Base-by-base conservation (phyloP, 106 monocot genomes). In the Posidonia australis region DNA sequence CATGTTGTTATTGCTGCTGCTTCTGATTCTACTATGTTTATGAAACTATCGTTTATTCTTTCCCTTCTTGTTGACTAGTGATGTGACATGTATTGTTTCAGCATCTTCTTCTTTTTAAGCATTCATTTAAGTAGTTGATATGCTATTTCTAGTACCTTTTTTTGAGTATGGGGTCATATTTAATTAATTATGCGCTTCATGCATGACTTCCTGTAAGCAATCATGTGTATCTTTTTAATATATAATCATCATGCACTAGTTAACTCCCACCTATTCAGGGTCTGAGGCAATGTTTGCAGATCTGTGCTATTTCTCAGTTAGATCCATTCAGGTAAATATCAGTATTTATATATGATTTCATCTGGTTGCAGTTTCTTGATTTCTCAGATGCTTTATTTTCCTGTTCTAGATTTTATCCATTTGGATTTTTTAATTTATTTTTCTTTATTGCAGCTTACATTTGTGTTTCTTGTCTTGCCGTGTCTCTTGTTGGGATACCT, bases 261-360 rank as follows among this genome's bases (percentile, higher is more conserved):
- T n/a, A n/a, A n/a, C 31, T 59, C 44, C 67, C 61, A 48, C 74
- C 18, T 36, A 70, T 74, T 28, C 75, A 92, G 92, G 92, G 10
- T 92, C 92, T n/a, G 92, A 92, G 60, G 92, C 92, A 62, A 84
- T 92, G 76, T 92, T 92, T 80, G 82, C 92, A 58, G 87, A 92
- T 68, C 92, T 92, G 76, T 87, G 87, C 73, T 80, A 85, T 72
- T 92, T 92, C 60, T 84, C 87, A 79, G 81, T 92, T 32, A 77
- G 72, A 63, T 87, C 82, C 49, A 79, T 92, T 73, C 87, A 92
- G 84, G 92, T 84, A 77, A 70, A 57, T 7, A 5, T 3, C 29
- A 65, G 30, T 52, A n/a, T 2, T 21, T 68, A 19, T 46, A 41
- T 23, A 51, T 36, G 5, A 60, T 14, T 58, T 63, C 49, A 67